A percentile compares a stretch with the other conserved stretches of the same genome.
These are phyloP conservation scores for Serendipita sp. DNA, from an alignment of 768 basidiomycete species.

Conservation along the genomic window DNA sequence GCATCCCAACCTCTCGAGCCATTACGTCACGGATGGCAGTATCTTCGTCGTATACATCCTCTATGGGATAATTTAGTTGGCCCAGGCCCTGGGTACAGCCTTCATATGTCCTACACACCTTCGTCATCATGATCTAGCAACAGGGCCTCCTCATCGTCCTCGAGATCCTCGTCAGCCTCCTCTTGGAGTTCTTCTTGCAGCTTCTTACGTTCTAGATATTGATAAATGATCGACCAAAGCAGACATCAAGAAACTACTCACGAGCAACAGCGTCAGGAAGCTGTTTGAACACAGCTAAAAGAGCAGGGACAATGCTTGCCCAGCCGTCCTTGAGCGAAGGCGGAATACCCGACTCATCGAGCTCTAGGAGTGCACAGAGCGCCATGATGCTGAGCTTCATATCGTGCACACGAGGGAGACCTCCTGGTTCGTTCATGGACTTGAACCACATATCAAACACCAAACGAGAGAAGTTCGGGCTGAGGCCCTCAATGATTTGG, in stretches of 20 bases:
- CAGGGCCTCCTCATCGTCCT: slow-evolving; percentile 27
- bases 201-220: slow-evolving; percentile 36
- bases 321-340: slow-evolving; percentile 50
- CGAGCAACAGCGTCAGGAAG: slow-evolving; percentile 64
- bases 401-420: slow-evolving; percentile 75
- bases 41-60: slow-evolving; percentile 83
- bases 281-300: slow-evolving; percentile 58
- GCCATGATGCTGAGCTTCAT: slow-evolving; percentile 72
- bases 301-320: slow-evolving; percentile 56
- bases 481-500: slow-evolving; percentile 50
- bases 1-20: neutral
- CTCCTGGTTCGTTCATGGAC: slow-evolving; percentile 38
- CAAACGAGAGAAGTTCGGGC: slow-evolving; percentile 42
- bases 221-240: neutral
- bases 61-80: no score
- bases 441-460: slow-evolving; percentile 82
- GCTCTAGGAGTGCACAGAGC: slow-evolving; percentile 60
- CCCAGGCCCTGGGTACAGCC: neutral
- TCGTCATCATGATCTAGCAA: slow-evolving; percentile 33
- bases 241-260: slow-evolving; percentile 19
- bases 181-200: slow-evolving; percentile 36
- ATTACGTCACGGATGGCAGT: slow-evolving; percentile 27
- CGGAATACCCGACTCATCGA: slow-evolving; percentile 42
- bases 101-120: slow-evolving; percentile 29
- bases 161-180: slow-evolving; percentile 24